Base-by-base conservation (phyloP, 169 alveolate genomes). In the Besnoitia besnoiti region DNA sequence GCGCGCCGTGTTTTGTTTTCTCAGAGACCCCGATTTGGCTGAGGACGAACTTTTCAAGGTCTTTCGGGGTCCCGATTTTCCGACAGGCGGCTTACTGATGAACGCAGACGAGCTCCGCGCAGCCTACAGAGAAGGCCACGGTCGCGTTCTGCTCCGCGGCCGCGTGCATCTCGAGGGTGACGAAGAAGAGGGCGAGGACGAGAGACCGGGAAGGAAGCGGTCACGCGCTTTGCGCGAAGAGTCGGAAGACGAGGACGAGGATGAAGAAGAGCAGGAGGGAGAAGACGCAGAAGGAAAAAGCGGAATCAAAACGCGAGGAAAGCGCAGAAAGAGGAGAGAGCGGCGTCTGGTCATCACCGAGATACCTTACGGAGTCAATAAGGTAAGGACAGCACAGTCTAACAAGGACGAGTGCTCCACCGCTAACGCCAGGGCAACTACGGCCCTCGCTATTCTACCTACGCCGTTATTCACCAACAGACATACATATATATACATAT, bases 31-130 rank as follows among this genome's bases (percentile, higher is more conserved):
- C 89, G 30, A 96, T 90, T 46, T 87, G 85, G 12, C 88, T 1
- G 94, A 76, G 39, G 97, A 93, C 46, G 95, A 84, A 1, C 92
- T 96, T 80, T 55, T 93, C 47, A 73, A 90, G 30, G 51, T 96
- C 5, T 95, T 97, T 16, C 84, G 90, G 47, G 98, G 97, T 0
- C 98, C 98, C 16, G 98, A 97, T 85, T 97, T 97, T 85, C 96
- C 98, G 76, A 96, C 98, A 0, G 98, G 98, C 0, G 98, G 98
- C 10, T 91, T 95, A 14, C 95, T 97, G 35, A 88, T 89, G 80
- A 92, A 96, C 24, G 92, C 95, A 73, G 84, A 76, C 44, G 96
- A 90, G 46, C 30, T 96, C 76, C 67, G 76, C 76, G 93, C 93
- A 85, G 91, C 96, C 0, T 97, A 97, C 93, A 93, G 61, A n/a